These are phyloP conservation scores for Moniliophthora roreri DNA, from an alignment of 1,284 basidiomycete genomes.

Conservation along the genomic window DNA sequence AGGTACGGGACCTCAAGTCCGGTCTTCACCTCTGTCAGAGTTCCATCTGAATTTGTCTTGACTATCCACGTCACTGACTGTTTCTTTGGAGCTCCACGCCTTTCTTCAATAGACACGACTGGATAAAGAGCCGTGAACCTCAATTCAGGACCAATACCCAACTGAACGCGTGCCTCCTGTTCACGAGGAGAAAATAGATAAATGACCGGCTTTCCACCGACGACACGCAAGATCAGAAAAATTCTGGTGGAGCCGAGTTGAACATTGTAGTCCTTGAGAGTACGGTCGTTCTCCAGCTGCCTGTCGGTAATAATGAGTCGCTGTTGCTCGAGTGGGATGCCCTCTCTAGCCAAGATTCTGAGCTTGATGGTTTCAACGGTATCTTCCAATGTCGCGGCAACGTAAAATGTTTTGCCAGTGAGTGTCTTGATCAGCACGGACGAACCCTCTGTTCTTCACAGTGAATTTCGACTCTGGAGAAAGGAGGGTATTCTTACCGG, in stretches of 20 bases:
- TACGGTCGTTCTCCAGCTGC: background rate
- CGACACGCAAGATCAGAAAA: background rate
- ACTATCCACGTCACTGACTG: slow-evolving; percentile 27
- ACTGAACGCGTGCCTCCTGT: slow-evolving; percentile 21
- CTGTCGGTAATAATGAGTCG: background rate
- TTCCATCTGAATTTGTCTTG: slow-evolving; percentile 23
- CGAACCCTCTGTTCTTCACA: no score
- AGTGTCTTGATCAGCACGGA: no score
- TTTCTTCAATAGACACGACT: slow-evolving; percentile 15
- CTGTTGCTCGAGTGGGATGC: background rate
- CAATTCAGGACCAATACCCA: slow-evolving; percentile 29
- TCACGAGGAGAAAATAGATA: slow-evolving; percentile 27
- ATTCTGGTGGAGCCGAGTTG: background rate
- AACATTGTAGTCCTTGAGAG: background rate
- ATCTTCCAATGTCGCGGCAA: no score
- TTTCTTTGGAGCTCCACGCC: background rate
- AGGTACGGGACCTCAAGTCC: slow-evolving; percentile 28
- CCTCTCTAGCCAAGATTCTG: no score
- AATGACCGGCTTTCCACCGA: slow-evolving; percentile 30
- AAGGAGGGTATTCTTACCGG: no score
- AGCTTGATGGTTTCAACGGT: no score
- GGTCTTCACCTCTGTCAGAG: slow-evolving; percentile 22
- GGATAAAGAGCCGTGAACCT: slow-evolving; percentile 33
- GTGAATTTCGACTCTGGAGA: no score
- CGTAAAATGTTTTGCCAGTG: no score